phyloP scores from a whole-genome alignment of 2,329 filamentous ascomycete species.

The Talaromyces albobiverticillius region DNA sequence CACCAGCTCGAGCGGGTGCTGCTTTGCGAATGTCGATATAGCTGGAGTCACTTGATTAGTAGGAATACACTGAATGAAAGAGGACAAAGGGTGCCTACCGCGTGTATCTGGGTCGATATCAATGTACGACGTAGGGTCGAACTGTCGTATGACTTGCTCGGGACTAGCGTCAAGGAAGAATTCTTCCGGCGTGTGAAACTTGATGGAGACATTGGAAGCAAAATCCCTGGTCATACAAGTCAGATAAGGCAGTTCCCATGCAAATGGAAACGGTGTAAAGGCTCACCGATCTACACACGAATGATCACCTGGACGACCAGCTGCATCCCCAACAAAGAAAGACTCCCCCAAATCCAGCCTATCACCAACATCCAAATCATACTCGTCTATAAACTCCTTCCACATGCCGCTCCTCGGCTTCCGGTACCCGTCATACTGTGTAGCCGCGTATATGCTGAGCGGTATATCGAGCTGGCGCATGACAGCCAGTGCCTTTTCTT shows the following conservation, averaged over 20 bases:
- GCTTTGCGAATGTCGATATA: constrained; percentile 51
- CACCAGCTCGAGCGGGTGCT: constrained; percentile 68
- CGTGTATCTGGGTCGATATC: constrained; percentile 26
- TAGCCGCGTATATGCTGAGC: constrained; percentile 80
- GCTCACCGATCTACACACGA: constrained; percentile 58
- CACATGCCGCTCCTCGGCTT: constrained; percentile 93
- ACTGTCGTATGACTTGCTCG: constrained; percentile 64
- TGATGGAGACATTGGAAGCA: constrained; percentile 76
- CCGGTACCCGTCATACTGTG: constrained; percentile 73
- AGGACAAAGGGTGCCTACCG: constrained; percentile 25
- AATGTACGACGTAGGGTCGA: constrained; percentile 65
- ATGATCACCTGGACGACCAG: constrained; percentile 56
- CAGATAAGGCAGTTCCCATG: constrained; percentile 6
- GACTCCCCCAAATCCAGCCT: constrained; percentile 68
- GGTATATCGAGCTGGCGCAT: constrained; percentile 68
- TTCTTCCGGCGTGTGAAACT: constrained; percentile 85
- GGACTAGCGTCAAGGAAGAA: constrained; percentile 73
- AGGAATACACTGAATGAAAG: not conserved
- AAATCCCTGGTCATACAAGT: constrained; percentile 60
- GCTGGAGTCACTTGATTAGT: constrained; percentile 15
- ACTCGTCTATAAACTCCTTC: constrained; percentile 63
- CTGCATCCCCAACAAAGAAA: constrained; percentile 88
- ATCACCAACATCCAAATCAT: constrained; percentile 52
- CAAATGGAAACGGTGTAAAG: constrained; percentile 3
- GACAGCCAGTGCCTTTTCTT: constrained; percentile 70